A percentile compares a stretch with the other conserved stretches of the same genome.
These are phyloP conservation scores for Fusarium camptoceras DNA, from an alignment of 2,329 filamentous ascomycete genomes.

Conservation along the genomic window DNA sequence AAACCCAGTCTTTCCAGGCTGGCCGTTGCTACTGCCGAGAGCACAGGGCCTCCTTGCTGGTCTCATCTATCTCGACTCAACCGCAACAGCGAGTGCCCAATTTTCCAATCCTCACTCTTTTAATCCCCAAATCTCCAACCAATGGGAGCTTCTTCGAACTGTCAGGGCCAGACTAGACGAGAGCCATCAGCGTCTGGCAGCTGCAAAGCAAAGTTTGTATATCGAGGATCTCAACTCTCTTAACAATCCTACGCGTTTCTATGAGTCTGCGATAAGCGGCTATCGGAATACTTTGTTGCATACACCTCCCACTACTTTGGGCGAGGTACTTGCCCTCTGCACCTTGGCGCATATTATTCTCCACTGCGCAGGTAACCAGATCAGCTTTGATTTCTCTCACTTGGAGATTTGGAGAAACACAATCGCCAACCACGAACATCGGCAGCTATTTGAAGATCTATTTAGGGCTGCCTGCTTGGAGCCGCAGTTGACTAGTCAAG, in stretches of 20 bases:
- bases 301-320: rapidly evolving
- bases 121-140: rapidly evolving
- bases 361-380: rapidly evolving
- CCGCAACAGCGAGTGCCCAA: rapidly evolving
- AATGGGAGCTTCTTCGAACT: rapidly evolving
- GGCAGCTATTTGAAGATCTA: background rate
- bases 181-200: rapidly evolving
- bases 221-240: no score
- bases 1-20: rapidly evolving
- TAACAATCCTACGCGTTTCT: background rate
- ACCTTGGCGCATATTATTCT: background rate
- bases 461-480: rapidly evolving
- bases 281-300: background rate
- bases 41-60: background rate
- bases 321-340: background rate
- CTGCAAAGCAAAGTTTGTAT: rapidly evolving
- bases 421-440: background rate
- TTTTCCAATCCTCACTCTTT: rapidly evolving
- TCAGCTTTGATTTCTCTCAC: background rate
- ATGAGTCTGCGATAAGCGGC: background rate
- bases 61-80: background rate
- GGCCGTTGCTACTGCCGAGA: background rate
- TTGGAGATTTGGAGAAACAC: background rate
- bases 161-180: rapidly evolving
- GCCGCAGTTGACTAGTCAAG: rapidly evolving